Conservation (phyloP, 169 alveolate species). For the Fabrea salina region DNA sequence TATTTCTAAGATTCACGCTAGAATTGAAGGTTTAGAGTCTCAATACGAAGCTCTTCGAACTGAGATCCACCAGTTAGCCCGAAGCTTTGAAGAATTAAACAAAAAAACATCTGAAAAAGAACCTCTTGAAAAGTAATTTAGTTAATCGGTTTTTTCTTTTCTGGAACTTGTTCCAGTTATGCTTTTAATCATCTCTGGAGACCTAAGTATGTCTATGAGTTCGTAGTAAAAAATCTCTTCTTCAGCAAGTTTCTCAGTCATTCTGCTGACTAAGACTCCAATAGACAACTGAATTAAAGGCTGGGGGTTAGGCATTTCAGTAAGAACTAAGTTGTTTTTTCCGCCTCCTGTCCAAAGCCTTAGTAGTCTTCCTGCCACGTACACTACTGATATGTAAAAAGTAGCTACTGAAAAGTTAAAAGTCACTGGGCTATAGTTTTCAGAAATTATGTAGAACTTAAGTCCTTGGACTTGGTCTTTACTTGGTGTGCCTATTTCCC, state of each 20-base stretch:
- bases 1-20: too few species aligned
- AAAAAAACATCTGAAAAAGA: too few species aligned
- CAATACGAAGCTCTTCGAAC: too few species aligned
- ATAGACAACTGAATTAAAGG: background rate
- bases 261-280: background rate
- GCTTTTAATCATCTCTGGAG: slow-evolving; percentile 11
- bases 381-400: slow-evolving; percentile 25
- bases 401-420: slow-evolving; percentile 22
- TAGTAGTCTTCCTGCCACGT: slow-evolving; percentile 13
- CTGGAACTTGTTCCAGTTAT: slow-evolving; percentile 32
- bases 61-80: too few species aligned
- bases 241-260: slow-evolving; percentile 3
- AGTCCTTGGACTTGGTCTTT: background rate
- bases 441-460: background rate
- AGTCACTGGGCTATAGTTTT: background rate
- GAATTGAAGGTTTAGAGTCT: too few species aligned
- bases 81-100: too few species aligned
- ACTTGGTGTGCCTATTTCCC: slow-evolving; percentile 21
- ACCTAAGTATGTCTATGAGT: slow-evolving; percentile 17
- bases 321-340: background rate
- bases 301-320: slow-evolving; percentile 33
- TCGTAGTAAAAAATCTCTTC: slow-evolving; percentile 27
- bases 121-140: too few species aligned
- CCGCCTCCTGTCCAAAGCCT: background rate
- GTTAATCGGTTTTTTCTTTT: slow-evolving; percentile 13